Base-by-base conservation (phyloP, 805 yeast genomes). In the Ogataea paraovalis region DNA sequence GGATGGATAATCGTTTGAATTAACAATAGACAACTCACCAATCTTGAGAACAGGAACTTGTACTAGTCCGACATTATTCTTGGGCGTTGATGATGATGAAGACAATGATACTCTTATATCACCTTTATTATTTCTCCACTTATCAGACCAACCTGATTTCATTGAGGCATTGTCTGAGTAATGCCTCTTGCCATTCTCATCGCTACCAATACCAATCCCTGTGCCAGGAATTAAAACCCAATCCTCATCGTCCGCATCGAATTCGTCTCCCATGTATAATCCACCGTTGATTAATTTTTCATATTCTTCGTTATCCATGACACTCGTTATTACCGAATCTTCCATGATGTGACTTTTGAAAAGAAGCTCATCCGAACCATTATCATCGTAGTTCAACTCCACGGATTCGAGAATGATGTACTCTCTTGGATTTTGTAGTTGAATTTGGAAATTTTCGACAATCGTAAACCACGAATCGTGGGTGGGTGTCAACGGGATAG, bases 401-500 rank as follows among this genome's bases (percentile, higher is more conserved):
- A 55, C 51, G 2, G 52, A 43, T 16, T 59, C 60, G 23, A 62
- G 42, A 2, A 58, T 49, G 12, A 60, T 46, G 38, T 43, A 46
- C 41, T 64, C 66, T 14, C 47, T 52, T 6, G 53, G 41, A 23
- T 47, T 46, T 14, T 48, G 50, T 12, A 52, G 39, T n/a, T 47
- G 48, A 9, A 58, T 44, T 39, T 52, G 53, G 41, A 65, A 55
- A 2, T 50, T 51, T 33, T 60, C 58, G 18, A 56, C 57, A 3
- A 54, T 30, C 0, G 59, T 58, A 23, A 51, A 50, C 69, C 69
- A 65, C 36, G 50, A 55, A 3, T 51, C 51, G 2, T 48, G 42
- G 4, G 55, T 56, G 3, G 59, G 51, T 1, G 60, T 43, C n/a
- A 71, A 48, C 3, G 72, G 72, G 2, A 70, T 41, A 2, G 48